These are phyloP conservation scores for Larix kaempferi DNA, from an alignment of 75 land plant genomes.

Conservation along the genomic window DNA sequence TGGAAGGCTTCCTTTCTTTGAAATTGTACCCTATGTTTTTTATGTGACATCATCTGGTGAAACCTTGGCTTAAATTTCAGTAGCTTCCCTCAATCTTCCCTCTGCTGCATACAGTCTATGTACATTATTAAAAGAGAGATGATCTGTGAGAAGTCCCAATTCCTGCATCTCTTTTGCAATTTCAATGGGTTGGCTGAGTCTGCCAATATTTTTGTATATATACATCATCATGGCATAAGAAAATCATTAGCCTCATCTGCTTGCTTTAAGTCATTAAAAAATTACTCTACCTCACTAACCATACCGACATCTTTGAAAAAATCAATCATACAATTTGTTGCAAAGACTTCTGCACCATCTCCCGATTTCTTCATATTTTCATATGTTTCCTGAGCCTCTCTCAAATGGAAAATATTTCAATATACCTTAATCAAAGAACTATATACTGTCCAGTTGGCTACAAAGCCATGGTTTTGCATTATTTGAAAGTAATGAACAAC, in stretches of 20 bases:
- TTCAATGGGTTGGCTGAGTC: too few species aligned
- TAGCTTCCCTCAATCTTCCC: slow-evolving; percentile 33
- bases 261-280: slow-evolving; percentile 41
- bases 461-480: too few species aligned
- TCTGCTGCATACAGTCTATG: slow-evolving; percentile 49
- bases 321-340: slow-evolving; percentile 63
- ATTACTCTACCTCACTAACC: slow-evolving; percentile 41
- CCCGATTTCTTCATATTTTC: slow-evolving; percentile 16
- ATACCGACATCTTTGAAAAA: slow-evolving; percentile 53
- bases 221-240: slow-evolving; percentile 72
- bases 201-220: background rate
- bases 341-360: slow-evolving; percentile 53
- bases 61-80: slow-evolving; percentile 13
- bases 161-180: slow-evolving; percentile 13
- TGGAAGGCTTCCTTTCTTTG: slow-evolving; percentile 56
- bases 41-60: slow-evolving; percentile 34
- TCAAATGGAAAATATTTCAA: too few species aligned
- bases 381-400: slow-evolving; percentile 51
- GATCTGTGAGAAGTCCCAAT: slow-evolving; percentile 37
- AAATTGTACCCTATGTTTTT: slow-evolving; percentile 40
- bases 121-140: slow-evolving; percentile 62
- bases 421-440: too few species aligned
- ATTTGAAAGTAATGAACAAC: too few species aligned
- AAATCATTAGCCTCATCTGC: slow-evolving; percentile 49
- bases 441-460: too few species aligned